Conservation (phyloP, 192 early-diverging fungal species). For the Entomortierella parvispora region DNA sequence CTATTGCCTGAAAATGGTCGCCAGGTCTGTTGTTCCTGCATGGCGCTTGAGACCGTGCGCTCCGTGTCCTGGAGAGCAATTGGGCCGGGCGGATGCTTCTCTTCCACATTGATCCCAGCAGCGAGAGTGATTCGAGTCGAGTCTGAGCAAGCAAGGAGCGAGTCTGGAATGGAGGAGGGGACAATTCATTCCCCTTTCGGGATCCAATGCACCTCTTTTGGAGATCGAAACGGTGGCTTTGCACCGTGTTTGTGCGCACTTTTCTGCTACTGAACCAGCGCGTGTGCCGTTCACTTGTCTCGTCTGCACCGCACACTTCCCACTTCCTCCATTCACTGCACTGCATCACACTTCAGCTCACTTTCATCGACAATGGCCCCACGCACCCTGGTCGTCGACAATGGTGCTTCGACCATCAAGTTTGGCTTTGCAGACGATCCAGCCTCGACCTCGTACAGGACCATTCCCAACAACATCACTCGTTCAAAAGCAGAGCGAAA, state of each 20-base stretch:
- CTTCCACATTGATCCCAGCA: slow-evolving; percentile 41
- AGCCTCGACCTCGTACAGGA: slow-evolving; percentile 20
- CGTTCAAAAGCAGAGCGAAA: slow-evolving; percentile 64
- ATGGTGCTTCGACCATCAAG: slow-evolving; percentile 49
- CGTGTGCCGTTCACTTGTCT: background rate
- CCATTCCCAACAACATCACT: slow-evolving; percentile 69
- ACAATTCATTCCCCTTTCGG: background rate
- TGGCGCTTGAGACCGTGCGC: slow-evolving; percentile 12
- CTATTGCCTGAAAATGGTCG: no score
- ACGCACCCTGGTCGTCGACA: slow-evolving; percentile 46
- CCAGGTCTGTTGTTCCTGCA: background rate
- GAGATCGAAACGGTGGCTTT: no score
- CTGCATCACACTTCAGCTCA: background rate
- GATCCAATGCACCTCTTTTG: no score
- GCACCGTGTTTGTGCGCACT: no score
- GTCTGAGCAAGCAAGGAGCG: background rate
- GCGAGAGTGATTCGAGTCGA: background rate
- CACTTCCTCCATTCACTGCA: background rate
- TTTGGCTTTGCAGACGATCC: slow-evolving; percentile 37
- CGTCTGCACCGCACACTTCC: no score
- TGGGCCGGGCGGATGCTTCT: slow-evolving; percentile 34
- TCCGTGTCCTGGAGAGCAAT: slow-evolving; percentile 14
- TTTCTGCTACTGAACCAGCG: background rate
- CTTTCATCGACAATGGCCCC: slow-evolving; percentile 19
- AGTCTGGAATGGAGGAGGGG: background rate